A percentile compares a stretch with the other conserved stretches of the same genome.
These are phyloP conservation scores for Bjerkandera adusta DNA, from an alignment of 1,284 basidiomycete species.

Conservation along the genomic window DNA sequence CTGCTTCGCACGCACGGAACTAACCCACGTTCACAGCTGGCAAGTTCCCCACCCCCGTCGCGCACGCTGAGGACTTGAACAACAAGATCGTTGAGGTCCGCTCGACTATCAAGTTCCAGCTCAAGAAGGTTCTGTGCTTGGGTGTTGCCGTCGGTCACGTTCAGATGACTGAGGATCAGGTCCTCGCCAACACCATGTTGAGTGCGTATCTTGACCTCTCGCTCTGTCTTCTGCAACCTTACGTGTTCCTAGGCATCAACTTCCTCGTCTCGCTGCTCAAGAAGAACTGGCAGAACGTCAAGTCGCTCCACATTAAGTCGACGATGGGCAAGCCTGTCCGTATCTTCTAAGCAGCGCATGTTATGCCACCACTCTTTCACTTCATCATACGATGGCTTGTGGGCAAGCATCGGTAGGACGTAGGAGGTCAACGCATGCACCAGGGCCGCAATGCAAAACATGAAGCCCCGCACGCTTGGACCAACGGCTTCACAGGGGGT, in stretches of 20 bases:
- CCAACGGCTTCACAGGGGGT: constrained; percentile 73
- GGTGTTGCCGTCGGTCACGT: constrained; percentile 98
- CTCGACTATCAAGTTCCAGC: constrained; percentile 99
- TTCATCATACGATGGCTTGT: constrained; percentile 4
- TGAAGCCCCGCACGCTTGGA: constrained; percentile 91
- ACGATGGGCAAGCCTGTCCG: constrained; percentile 99
- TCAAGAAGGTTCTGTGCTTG: constrained; percentile 99
- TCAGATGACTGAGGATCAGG: constrained; percentile 97
- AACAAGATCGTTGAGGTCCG: constrained; percentile 96
- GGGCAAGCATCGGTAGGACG: neutral
- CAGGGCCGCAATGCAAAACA: constrained; percentile 72
- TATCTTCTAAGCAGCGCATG: constrained; percentile 65
- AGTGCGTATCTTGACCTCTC: constrained; percentile 49
- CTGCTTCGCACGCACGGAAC: neutral
- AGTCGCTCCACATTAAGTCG: constrained; percentile 97
- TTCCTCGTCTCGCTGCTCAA: constrained; percentile 99
- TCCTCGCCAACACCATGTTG: constrained; percentile 96
- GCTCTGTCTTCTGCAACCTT: constrained; percentile 10
- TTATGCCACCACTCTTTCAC: constrained; percentile 3
- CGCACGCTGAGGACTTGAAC: constrained; percentile 88
- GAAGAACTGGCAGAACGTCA: constrained; percentile 99
- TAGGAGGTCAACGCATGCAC: constrained; percentile 5
- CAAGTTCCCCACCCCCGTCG: constrained; percentile 98
- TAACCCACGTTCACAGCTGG: constrained; percentile 61
- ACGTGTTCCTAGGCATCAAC: constrained; percentile 78